phyloP scores from a whole-genome alignment of 2,329 filamentous ascomycete genomes.

The Tympanopsis confertula region DNA sequence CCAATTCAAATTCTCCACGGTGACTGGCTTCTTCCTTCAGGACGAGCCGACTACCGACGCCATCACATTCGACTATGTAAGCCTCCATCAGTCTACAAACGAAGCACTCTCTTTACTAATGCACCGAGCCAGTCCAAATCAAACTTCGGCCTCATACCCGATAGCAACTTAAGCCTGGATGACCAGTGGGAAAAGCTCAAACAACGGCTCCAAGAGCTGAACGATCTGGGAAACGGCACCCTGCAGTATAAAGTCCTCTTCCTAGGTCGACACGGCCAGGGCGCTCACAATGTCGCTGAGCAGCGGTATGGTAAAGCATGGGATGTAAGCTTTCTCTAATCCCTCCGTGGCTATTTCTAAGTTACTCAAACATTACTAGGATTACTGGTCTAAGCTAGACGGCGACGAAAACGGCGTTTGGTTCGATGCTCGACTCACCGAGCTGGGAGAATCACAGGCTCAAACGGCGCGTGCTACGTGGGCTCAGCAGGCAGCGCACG shows the following conservation, averaged over 20 bases:
- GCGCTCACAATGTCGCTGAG: conserved; percentile 49
- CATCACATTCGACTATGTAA: conserved; percentile 33
- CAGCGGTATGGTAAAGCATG: conserved; percentile 42
- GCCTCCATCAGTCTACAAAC: conserved; percentile 2
- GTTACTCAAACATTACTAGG: conserved; percentile 14
- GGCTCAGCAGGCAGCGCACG: conserved; percentile 28
- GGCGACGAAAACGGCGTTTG: conserved; percentile 41
- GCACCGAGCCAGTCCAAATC: conserved; percentile 15
- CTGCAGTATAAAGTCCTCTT: conserved; percentile 42
- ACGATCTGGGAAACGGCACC: conserved; percentile 17
- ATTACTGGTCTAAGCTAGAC: conserved; percentile 45
- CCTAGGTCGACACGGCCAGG: conserved; percentile 48
- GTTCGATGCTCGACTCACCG: conserved; percentile 46
- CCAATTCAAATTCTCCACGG: conserved; percentile 20
- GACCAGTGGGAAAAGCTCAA: conserved; percentile 1
- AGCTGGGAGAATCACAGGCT: conserved; percentile 37
- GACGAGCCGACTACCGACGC: conserved; percentile 33
- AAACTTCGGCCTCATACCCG: conserved; percentile 36
- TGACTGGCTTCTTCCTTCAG: conserved; percentile 35
- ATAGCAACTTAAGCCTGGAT: conserved; percentile 15
- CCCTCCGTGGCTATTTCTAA: neutral
- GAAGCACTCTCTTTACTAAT: conserved; percentile 1
- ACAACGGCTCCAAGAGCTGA: neutral
- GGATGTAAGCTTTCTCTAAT: conserved; percentile 31
- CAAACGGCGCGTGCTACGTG: conserved; percentile 32